Base-by-base conservation (phyloP, 306 rosid species). In the Pterocarpus santalinus region DNA sequence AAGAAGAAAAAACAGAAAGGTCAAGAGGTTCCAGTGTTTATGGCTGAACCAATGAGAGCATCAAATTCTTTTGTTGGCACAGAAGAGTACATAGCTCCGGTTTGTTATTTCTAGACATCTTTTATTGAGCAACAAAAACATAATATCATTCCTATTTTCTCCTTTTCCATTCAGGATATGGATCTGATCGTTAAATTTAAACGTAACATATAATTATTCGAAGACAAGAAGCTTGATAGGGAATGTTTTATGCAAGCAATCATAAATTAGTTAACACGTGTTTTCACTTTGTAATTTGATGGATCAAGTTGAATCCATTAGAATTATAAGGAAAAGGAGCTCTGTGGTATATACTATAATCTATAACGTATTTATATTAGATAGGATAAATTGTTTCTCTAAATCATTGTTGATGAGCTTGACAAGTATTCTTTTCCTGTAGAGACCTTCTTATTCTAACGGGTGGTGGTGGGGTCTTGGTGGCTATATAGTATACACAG, bases 31-130 rank as follows among this genome's bases (percentile, higher is more conserved):
- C 98, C 96, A 56, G 77, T 92, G 75, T 95, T 95, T 79, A 86
- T 93, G 90, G 97, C 98, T n/a, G 99, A 95, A 88, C 99, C 99
- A 5, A 90, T 90, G 97, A 83, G 97, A 88, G 99, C 99, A 14
- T 95, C 99, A 43, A 95, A 95, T 88, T 95, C 99, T 73, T 95
- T 95, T 51, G 99, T 95, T 64, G 99, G 99, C 81, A 95, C 99
- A 4, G 99, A 95, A 81, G 99, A 95, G 88, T 95, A 95, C 91
- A 95, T 95, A 34, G 99, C 99, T 61, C 99, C 99, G 93, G 99
- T 95, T 75, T 75, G 98, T 87, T 51, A 61, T 30, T 67, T 73
- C 35, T 41, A 7, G 34, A 16, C 74, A 69, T 66, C 53, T 49
- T 47, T 39, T 78, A 76, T 65, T 30, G 41, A 46, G 60, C 32